Conservation (phyloP, 192 early-diverging fungal species). For the Piromyces sp. region DNA sequence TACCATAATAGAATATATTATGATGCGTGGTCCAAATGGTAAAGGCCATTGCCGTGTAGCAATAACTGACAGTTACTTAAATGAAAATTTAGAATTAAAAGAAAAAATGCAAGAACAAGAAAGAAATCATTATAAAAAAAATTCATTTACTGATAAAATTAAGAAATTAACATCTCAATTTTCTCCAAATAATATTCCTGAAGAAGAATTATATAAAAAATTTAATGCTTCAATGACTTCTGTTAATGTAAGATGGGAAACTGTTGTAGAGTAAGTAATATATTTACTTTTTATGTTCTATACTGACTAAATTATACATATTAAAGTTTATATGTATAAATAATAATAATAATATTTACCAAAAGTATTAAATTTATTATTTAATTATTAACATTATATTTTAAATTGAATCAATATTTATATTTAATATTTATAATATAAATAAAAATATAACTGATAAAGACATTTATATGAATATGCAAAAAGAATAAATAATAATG, state of each 20-base stretch:
- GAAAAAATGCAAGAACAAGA: not conserved
- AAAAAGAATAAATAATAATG: too few relatives aligned
- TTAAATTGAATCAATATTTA: too few relatives aligned
- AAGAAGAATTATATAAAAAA: not conserved
- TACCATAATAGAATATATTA: slow-evolving; percentile 81
- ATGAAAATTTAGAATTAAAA: not conserved
- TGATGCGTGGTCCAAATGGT: slow-evolving; percentile 82
- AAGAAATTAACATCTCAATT: not conserved
- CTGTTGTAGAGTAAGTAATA: not conserved
- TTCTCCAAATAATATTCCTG: not conserved
- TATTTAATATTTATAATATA: too few relatives aligned
- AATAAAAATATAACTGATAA: too few relatives aligned
- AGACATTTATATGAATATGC: too few relatives aligned
- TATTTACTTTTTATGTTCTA: too few relatives aligned
- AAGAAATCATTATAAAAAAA: not conserved
- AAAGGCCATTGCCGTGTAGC: slow-evolving; percentile 74
- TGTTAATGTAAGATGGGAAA: not conserved
- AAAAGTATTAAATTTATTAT: too few relatives aligned
- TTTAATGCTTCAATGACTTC: not conserved
- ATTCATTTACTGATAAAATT: not conserved
- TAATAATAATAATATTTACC: too few relatives aligned
- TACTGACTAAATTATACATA: too few relatives aligned
- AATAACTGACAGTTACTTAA: slow-evolving; percentile 10
- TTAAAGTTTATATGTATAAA: too few relatives aligned
- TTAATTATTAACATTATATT: too few relatives aligned